Base-by-base conservation (phyloP, 331 rosid genomes). In the Quercus phellos region DNA sequence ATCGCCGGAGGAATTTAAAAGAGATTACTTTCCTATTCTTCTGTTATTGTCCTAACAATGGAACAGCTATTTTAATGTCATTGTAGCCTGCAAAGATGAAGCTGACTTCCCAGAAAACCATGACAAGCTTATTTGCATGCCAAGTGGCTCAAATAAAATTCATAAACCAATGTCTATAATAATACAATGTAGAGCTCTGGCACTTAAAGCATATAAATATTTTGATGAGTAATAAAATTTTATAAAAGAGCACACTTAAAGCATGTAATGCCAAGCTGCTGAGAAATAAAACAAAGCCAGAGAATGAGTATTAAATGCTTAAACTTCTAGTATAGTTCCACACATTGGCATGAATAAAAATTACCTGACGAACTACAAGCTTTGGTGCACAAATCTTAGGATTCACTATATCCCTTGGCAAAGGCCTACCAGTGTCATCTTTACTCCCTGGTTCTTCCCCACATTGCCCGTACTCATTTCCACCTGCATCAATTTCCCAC, bases 381-480 rank as follows among this genome's bases (percentile, higher is more conserved):
- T 85, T 91, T 16, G 90, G 93, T 2, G 99, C 99, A 91, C 99
- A 95, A 24, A 97, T 90, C 30, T 95, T 97, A 79, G 99, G 99
- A 84, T 84, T 91, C 82, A 74, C 89, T 70, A 95, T 90, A 85
- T 95, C 99, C 88, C 99, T 84, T 85, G 94, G 91, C 81, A 93
- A 77, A 66, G 90, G 92, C 78, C 86, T 90, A 56, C 91, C 92
- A 4, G 89, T 85, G 79, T 90, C 97, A 54, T 92, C 98, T 89
- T 94, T 92, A 82, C 91, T 86, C 87, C 90, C 99, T 12, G 92
- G 98, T 88, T 95, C 99, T 82, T 93, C 99, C 51, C 98, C 98
- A 70, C 99, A 95, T 77, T 95, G 99, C 58, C 99, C 99, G 68
- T 95, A 95, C 85, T 95, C 99, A 79, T 93, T 93, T 74, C 99